phyloP scores from a whole-genome alignment of 345 rosid species.

The Citrus mangshanensis region DNA sequence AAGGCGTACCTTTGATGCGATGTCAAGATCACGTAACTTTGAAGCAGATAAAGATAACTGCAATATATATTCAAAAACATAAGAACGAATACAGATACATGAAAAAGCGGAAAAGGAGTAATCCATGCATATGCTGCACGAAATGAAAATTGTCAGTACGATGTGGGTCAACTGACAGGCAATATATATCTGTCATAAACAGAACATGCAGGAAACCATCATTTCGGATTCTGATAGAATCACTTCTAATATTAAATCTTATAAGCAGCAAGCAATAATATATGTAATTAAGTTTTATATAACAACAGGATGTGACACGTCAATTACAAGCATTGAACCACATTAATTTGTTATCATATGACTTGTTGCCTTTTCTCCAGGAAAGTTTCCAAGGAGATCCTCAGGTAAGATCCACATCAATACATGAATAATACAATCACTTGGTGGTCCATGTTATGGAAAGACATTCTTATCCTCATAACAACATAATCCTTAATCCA shows the following conservation, averaged over 20 bases:
- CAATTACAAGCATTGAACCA: neutral
- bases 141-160: neutral
- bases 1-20: constrained; percentile 64
- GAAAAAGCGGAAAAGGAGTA: neutral
- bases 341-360: too few species aligned
- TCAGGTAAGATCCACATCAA: constrained; percentile 6
- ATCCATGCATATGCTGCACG: neutral
- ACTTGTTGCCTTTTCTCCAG: neutral
- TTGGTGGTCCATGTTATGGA: neutral
- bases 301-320: neutral
- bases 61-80: constrained; percentile 16
- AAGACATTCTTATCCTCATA: neutral
- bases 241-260: neutral
- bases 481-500: too few species aligned
- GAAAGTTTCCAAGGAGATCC: neutral
- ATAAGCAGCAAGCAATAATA: neutral
- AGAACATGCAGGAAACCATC: neutral
- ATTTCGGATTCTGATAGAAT: neutral
- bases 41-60: constrained; percentile 77
- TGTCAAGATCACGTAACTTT: constrained; percentile 65
- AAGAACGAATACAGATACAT: neutral
- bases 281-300: neutral
- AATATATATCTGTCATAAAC: neutral
- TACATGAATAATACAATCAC: neutral
- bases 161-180: neutral